Evolutionary conservation across 768 basidiomycete genomes (phyloP).

Genomic region (Dentipellis sp.): DNA sequence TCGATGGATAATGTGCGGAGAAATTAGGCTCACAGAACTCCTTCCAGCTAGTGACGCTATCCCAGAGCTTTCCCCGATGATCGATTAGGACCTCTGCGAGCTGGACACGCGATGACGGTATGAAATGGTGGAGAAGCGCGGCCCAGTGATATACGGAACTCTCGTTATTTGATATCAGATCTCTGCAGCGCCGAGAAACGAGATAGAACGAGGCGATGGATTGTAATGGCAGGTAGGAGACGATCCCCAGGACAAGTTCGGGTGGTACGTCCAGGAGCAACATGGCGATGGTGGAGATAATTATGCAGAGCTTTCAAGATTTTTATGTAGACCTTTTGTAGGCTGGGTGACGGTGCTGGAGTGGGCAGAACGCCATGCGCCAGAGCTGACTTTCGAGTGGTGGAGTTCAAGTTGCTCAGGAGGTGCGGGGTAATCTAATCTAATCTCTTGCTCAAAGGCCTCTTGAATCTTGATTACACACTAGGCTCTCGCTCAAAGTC

Average conservation of each 20-base stretch:
- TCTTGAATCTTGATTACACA: no score
- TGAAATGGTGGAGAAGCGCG: slow-evolving; percentile 42
- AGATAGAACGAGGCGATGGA: slow-evolving; percentile 28
- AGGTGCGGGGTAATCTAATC: no score
- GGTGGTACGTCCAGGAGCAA: slow-evolving; percentile 40
- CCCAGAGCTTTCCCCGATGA: slow-evolving; percentile 28
- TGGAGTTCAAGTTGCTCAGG: neutral
- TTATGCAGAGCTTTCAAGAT: no score
- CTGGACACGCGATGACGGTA: slow-evolving; percentile 19
- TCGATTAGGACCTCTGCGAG: slow-evolving; percentile 23
- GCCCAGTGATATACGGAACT: slow-evolving; percentile 47
- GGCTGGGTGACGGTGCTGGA: no score
- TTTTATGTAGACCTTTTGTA: no score
- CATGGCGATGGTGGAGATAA: neutral
- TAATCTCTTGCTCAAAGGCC: no score
- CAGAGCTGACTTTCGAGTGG: no score
- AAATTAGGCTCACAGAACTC: slow-evolving; percentile 41
- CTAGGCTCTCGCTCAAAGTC: no score
- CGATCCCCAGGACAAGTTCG: slow-evolving; percentile 44
- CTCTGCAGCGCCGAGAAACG: slow-evolving; percentile 37
- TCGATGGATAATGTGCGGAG: neutral
- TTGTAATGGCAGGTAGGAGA: slow-evolving; percentile 41
- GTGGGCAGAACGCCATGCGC: no score
- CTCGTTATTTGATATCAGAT: slow-evolving; percentile 39
- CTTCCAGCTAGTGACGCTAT: slow-evolving; percentile 41